Conservation (phyloP, 495 filamentous ascomycete species). For the Polyplosphaeria fusca region DNA sequence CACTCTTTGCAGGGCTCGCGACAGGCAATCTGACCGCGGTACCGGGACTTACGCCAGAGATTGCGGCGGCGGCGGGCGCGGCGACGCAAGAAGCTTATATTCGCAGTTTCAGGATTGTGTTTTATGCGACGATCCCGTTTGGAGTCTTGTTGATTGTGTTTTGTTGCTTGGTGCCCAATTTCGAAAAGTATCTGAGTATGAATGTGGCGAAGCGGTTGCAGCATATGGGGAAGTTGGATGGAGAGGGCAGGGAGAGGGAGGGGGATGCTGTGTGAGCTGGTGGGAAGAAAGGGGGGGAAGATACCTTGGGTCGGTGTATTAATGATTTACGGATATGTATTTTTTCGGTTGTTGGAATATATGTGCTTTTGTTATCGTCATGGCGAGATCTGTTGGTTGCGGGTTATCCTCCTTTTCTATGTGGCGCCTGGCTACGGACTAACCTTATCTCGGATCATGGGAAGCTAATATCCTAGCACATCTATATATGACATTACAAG, state of each 20-base stretch:
- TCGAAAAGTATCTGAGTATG: conserved; percentile 41
- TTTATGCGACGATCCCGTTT: conserved; percentile 50
- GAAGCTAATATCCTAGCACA: not conserved
- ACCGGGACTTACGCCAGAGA: conserved; percentile 44
- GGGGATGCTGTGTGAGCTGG: conserved; percentile 16
- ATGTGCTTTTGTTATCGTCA: not conserved
- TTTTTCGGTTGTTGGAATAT: too few relatives aligned
- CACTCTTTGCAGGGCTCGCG: conserved; percentile 42
- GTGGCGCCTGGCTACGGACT: not conserved
- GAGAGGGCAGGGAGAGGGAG: conserved; percentile 27
- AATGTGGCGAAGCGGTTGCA: conserved; percentile 44
- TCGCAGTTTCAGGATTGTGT: conserved; percentile 48
- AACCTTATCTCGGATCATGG: not conserved
- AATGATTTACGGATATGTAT: too few relatives aligned
- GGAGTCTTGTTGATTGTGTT: conserved; percentile 46
- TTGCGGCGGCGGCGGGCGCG: conserved; percentile 40
- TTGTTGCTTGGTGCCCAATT: conserved; percentile 40
- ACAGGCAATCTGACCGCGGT: conserved; percentile 42
- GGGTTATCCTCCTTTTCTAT: not conserved
- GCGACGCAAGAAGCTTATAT: conserved; percentile 45
- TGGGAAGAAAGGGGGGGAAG: not conserved
- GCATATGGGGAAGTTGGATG: conserved; percentile 30
- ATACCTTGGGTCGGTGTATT: too few relatives aligned
- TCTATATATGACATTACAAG: too few relatives aligned
- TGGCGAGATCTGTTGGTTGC: not conserved